These are phyloP conservation scores for Boletus subluridellus DNA, from an alignment of 1,284 basidiomycete genomes.

Conservation along the genomic window DNA sequence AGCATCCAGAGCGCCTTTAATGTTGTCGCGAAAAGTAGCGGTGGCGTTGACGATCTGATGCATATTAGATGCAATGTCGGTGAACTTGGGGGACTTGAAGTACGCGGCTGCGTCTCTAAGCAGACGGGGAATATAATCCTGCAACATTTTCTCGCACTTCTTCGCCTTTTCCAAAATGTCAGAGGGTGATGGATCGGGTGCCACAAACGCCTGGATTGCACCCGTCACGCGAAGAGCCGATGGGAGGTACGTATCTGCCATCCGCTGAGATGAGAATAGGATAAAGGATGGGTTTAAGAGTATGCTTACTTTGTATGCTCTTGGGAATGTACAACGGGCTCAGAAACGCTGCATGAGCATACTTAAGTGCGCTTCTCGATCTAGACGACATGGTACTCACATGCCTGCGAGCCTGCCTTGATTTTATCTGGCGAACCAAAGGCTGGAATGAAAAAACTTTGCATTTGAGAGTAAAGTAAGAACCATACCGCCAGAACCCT, in stretches of 20 bases:
- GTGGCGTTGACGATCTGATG: no score
- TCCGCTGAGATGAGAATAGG: not conserved
- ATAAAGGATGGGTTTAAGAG: not conserved
- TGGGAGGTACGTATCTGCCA: slow-evolving; percentile 1
- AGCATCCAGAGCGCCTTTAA: no score
- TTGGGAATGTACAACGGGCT: not conserved
- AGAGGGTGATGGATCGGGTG: not conserved
- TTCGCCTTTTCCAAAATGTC: slow-evolving; percentile 14
- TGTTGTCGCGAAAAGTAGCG: no score
- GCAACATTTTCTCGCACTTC: not conserved
- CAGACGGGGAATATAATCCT: no score
- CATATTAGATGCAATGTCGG: no score
- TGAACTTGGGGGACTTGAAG: no score
- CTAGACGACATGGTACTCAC: not conserved
- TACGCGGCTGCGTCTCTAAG: no score
- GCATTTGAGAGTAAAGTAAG: not conserved
- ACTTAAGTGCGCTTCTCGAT: not conserved
- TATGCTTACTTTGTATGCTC: slow-evolving; percentile 2
- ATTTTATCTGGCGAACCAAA: not conserved
- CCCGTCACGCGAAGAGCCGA: not conserved
- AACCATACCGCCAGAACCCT: not conserved
- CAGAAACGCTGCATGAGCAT: not conserved
- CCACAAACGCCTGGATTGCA: no score
- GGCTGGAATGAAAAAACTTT: not conserved
- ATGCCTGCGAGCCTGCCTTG: not conserved